Evolutionary conservation across 2,329 filamentous ascomycete genomes (phyloP).

Genomic region (Xylariomycetidae sp.): DNA sequence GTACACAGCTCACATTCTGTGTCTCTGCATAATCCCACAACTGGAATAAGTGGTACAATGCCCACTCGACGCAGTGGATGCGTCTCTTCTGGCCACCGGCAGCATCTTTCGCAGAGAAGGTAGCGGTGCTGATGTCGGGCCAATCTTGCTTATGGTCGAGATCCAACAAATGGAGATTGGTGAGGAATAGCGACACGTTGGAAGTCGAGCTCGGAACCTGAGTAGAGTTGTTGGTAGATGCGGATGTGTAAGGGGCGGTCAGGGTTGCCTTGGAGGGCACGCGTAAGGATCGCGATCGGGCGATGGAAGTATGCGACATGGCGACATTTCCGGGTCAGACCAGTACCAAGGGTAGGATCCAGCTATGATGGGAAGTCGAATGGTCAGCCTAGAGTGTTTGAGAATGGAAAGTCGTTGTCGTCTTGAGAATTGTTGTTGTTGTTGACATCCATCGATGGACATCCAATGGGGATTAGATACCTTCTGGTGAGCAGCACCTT

Average conservation of each 20-base stretch:
- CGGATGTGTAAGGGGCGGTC: slow-evolving; percentile 21
- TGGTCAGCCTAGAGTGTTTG: too few relatives aligned
- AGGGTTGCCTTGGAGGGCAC: slow-evolving; percentile 20
- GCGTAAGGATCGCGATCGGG: slow-evolving; percentile 26
- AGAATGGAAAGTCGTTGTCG: too few relatives aligned
- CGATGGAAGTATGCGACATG: slow-evolving; percentile 28
- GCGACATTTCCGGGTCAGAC: slow-evolving; percentile 20
- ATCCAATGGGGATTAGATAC: too few relatives aligned
- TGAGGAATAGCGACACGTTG: slow-evolving; percentile 66
- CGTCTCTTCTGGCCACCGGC: slow-evolving; percentile 75
- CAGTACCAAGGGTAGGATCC: too few relatives aligned
- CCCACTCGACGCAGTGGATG: slow-evolving; percentile 82
- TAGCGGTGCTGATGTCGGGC: slow-evolving; percentile 67
- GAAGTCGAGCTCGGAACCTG: slow-evolving; percentile 36
- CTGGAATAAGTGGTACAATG: slow-evolving; percentile 79
- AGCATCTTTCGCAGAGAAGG: slow-evolving; percentile 63
- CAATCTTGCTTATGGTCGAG: slow-evolving; percentile 74
- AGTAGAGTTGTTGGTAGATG: slow-evolving; percentile 13
- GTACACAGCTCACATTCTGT: slow-evolving; percentile 54
- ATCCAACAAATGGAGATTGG: slow-evolving; percentile 77
- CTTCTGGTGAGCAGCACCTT: too few relatives aligned
- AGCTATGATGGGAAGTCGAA: too few relatives aligned
- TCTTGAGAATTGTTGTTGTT: too few relatives aligned
- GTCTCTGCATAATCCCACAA: slow-evolving; percentile 78
- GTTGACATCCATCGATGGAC: too few relatives aligned